phyloP scores from a whole-genome alignment of 768 basidiomycete species.

The Tylopilus subfusipes region DNA sequence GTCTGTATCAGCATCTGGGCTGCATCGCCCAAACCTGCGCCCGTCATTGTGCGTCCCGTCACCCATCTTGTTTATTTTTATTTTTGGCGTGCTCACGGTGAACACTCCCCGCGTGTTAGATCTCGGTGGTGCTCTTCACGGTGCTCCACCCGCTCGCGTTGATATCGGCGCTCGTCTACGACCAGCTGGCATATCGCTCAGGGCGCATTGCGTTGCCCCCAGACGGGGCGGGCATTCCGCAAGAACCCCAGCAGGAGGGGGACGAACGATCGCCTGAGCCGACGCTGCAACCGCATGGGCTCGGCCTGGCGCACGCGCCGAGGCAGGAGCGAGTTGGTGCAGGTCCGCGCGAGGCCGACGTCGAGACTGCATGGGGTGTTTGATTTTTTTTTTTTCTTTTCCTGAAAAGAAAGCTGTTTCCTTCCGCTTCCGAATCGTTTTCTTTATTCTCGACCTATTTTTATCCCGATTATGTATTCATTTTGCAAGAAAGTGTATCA shows the following conservation, averaged over 20 bases:
- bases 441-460: neutral
- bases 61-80: neutral
- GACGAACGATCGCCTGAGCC: conserved; percentile 5
- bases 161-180: conserved; percentile 44
- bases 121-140: conserved; percentile 61
- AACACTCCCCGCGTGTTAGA: conserved; percentile 33
- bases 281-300: neutral
- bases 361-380: conserved; percentile 38
- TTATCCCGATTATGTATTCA: neutral
- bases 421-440: conserved; percentile 42
- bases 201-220: conserved; percentile 44
- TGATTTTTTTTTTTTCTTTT: conserved; percentile 48
- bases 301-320: neutral
- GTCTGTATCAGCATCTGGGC: conserved; percentile 64
- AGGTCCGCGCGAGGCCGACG: conserved; percentile 41
- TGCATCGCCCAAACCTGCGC: conserved; percentile 55
- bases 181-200: conserved; percentile 12
- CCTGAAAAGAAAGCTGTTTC: no score
- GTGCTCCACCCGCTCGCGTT: conserved; percentile 62
- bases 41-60: conserved; percentile 53
- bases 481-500: neutral
- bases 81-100: neutral
- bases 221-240: conserved; percentile 27
- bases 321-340: conserved; percentile 1
- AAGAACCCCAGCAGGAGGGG: neutral